These are phyloP conservation scores for Vanderwaltozyma polyspora DNA, from an alignment of 805 yeast species.

Conservation along the genomic window DNA sequence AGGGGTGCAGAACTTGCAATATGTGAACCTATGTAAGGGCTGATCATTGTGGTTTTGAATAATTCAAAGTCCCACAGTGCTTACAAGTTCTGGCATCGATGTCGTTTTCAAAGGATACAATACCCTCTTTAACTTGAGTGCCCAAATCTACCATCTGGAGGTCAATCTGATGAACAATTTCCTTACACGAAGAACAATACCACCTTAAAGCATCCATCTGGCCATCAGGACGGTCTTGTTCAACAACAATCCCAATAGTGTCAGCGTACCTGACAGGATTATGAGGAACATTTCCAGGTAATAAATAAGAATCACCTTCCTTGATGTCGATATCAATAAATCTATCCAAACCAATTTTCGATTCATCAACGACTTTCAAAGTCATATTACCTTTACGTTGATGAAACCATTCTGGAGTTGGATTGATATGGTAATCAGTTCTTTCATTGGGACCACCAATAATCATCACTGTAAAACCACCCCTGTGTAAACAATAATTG, in stretches of 20 bases:
- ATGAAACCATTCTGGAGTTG: constrained; percentile 89
- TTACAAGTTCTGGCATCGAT: constrained; percentile 57
- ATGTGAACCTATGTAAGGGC: too few relatives aligned
- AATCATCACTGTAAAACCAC: constrained; percentile 89
- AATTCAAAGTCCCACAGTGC: constrained; percentile 62
- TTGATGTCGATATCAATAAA: constrained; percentile 64
- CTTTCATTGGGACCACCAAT: constrained; percentile 95
- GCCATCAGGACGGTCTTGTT: constrained; percentile 76
- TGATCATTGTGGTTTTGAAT: constrained; percentile 11
- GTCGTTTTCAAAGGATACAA: constrained; percentile 55
- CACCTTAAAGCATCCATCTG: constrained; percentile 68
- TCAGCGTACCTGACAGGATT: constrained; percentile 78
- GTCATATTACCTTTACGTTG: constrained; percentile 82
- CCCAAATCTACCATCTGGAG: constrained; percentile 78
- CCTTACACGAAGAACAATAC: constrained; percentile 69
- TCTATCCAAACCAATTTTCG: constrained; percentile 36
- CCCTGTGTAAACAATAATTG: constrained; percentile 79
- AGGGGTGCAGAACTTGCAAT: too few relatives aligned
- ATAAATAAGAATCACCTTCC: constrained; percentile 81
- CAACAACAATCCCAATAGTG: constrained; percentile 84
- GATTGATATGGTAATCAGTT: constrained; percentile 86
- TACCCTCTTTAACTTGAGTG: constrained; percentile 80
- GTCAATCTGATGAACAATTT: constrained; percentile 52
- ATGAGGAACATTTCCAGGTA: constrained; percentile 81
- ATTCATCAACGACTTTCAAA: constrained; percentile 61